Conservation (phyloP, 306 rosid genomes). For the Spatholobus suberectus region DNA sequence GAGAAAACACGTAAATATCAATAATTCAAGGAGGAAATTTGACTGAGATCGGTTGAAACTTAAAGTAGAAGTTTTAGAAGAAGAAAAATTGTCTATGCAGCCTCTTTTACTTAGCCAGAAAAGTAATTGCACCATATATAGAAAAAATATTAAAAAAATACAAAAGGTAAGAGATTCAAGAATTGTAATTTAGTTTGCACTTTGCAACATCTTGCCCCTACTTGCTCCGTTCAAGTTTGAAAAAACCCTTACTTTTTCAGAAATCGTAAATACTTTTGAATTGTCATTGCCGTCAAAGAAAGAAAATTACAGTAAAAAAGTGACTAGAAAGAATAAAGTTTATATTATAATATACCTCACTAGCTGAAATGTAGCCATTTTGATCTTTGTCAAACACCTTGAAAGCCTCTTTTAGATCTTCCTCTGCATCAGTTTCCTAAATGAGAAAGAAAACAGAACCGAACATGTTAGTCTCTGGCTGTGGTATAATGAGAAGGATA, state of each 20-base stretch:
- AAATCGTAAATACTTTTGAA: not conserved
- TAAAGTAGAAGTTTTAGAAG: not conserved
- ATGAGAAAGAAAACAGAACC: not conserved
- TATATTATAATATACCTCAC: slow-evolving; percentile 61
- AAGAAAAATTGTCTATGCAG: not conserved
- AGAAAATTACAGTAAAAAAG: not conserved
- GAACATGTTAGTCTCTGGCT: not conserved
- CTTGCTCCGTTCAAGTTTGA: not conserved
- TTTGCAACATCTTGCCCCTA: slow-evolving; percentile 30
- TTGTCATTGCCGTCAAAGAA: slow-evolving; percentile 24
- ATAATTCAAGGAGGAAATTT: not conserved
- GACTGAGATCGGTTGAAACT: not conserved
- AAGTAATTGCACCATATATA: not conserved
- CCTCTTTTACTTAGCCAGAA: not conserved
- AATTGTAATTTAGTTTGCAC: not conserved
- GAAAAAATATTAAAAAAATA: not conserved
- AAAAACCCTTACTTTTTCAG: slow-evolving; percentile 10
- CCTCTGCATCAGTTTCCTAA: slow-evolving; percentile 89
- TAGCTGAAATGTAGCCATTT: slow-evolving; percentile 94
- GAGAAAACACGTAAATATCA: not conserved
- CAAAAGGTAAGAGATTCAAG: not conserved
- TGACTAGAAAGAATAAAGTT: not conserved
- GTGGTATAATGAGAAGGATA: not conserved
- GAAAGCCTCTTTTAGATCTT: slow-evolving; percentile 93
- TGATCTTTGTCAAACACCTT: slow-evolving; percentile 96